Base-by-base conservation (phyloP, 1,139 yeast species). In the Kazachstania sp. region DNA sequence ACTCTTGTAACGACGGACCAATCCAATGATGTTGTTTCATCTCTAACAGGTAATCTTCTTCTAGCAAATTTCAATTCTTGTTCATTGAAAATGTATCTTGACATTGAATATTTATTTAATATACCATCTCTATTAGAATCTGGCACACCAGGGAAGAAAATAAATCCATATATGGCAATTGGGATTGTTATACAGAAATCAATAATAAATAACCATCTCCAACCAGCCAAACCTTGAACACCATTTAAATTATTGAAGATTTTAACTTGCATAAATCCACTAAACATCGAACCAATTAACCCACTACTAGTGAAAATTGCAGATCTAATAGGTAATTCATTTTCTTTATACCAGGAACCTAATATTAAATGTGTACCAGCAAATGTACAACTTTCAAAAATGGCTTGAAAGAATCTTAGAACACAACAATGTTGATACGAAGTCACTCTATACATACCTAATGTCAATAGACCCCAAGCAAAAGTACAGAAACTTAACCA, bases 131-230 rank as follows among this genome's bases (percentile, higher is more conserved):
- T 49, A 20, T 47, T 46, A 3, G 48, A 37, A 34, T 54, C 60
- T 8, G 64, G 64, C 20, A 58, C 51, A 54, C 78, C 83, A 16
- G 83, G 83, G 63, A 79, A 77, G 56, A 72, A 74, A 13, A 78
- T 50, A 43, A 78, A 71, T 1, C 83, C 82, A 50, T 74, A 75
- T 23, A 77, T 47, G 4, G 77, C 74, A 41, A 79, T 74, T 2
- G 79, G 79, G 4, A 77, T 51, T 0, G 83, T 77, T 31, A 78
- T 71, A 32, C 77, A 63, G 45, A 79, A 81, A 60, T 79, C 86
- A 51, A 81, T 72, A 46, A 81, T 76, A 56, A 80, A 81, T 48
- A 81, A 69, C 86, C 86, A 80, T 63, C 81, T 74, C 86, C 86
- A 81, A 3, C 83, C 77, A 15, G 68, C 74, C 39, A 78, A 65